Base-by-base conservation (phyloP, 106 monocot genomes). In the Platanthera zijinensis region DNA sequence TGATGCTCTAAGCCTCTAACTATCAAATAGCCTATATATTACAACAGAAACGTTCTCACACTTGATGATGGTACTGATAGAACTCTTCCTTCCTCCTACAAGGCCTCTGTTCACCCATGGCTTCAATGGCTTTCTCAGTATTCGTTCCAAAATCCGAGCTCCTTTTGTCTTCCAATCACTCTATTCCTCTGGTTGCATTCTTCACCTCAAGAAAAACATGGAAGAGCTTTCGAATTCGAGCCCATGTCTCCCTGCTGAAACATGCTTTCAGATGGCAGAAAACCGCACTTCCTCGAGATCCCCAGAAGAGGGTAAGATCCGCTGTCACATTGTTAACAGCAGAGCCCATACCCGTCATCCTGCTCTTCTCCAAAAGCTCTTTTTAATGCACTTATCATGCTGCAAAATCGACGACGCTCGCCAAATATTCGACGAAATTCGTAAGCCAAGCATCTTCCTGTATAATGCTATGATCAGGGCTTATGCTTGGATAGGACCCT, bases 391-490 rank as follows among this genome's bases (percentile, higher is more conserved):
- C 76, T 48, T 85, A 17, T 74, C 84, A 9, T 74, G 79, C 48
- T 75, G 80, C 19, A 71, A 86, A 18, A 81, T 51, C 1, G 80
- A 56, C 17, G 66, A 22, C 9, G 90, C 88, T 13, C 88, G 49
- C 48, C 49, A 47, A 0, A 6, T 90, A 28, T 93, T 93, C 57
- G 84, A 90, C 45, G 75, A 78, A 78, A 88, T 93, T 50, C 86
- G 57, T 2, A 80, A 71, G 6, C 86, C 90, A 21, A 84, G 62
- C 32, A 68, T 88, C 48, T 90, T 90, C 74, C 51, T 88, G 9
- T 90, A 88, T 84, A 93, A 93, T 63, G 82, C 93, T 11, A 83
- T 90, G 93, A 93, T 93, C 77, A 82, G 86, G 52, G 83, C 79
- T 46, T 88, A 88, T 51, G 68, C 93, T 50, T 84, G 90, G 93